Percentiles rank a stretch among this genome's conserved stretches.
Evolutionary conservation across 108 stramenopile genomes (phyloP).

Genomic region (Pseudonitzschia pungens): DNA sequence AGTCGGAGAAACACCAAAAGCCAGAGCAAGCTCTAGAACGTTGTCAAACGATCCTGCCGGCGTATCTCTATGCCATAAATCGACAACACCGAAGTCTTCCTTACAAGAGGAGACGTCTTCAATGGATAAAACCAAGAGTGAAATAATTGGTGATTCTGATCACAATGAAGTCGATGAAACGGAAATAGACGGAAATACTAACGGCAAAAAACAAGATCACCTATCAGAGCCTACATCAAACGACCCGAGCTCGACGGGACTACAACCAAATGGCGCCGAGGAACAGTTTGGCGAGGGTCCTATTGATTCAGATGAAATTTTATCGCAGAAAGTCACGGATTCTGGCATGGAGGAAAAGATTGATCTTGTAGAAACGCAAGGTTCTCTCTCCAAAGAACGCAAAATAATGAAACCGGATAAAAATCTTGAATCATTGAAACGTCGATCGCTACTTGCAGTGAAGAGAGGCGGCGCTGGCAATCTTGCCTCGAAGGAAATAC

Average conservation of each 20-base stretch:
- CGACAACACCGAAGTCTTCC: slow-evolving; percentile 4
- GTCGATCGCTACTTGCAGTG: not conserved
- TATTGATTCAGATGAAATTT: no score
- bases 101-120: not conserved
- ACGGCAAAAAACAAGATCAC: not conserved
- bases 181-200: not conserved
- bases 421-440: no score
- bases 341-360: not conserved
- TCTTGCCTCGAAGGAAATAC: not conserved
- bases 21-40: slow-evolving; percentile 9
- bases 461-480: not conserved
- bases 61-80: slow-evolving; percentile 17
- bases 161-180: not conserved
- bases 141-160: not conserved
- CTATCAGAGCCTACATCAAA: not conserved
- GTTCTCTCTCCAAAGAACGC: no score
- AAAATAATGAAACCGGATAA: no score
- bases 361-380: not conserved
- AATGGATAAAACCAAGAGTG: not conserved
- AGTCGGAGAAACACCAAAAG: slow-evolving; percentile 27
- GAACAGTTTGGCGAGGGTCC: no score
- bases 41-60: slow-evolving; percentile 25
- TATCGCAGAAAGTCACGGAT: no score
- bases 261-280: not conserved
- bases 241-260: not conserved